Conservation (phyloP, 2,329 filamentous ascomycete genomes). For the Aspergillus transmontanensis region DNA sequence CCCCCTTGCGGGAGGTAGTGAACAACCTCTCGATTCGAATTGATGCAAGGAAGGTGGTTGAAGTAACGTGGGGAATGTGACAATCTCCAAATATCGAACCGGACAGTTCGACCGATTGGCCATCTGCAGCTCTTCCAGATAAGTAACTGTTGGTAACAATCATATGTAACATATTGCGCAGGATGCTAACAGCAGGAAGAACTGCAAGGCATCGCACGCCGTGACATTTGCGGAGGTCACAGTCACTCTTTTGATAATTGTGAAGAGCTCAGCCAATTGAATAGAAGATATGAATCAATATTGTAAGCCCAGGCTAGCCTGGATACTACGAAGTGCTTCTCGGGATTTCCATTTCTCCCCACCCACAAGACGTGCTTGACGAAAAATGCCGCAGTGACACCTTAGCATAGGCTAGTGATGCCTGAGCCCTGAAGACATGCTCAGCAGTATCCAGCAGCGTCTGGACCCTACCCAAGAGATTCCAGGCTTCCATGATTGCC, state of each 20-base stretch:
- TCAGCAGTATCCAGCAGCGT: neutral
- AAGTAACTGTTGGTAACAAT: neutral
- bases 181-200: neutral
- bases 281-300: neutral
- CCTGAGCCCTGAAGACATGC: neutral
- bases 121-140: neutral
- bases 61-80: constrained; percentile 2
- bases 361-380: neutral
- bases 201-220: neutral
- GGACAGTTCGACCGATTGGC: neutral
- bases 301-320: neutral
- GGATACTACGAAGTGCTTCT: neutral
- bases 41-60: neutral
- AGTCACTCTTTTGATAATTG: neutral
- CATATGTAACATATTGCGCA: neutral
- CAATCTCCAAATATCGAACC: neutral
- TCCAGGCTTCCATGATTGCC: neutral
- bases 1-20: neutral
- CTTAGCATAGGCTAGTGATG: neutral
- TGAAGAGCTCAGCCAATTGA: neutral
- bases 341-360: neutral
- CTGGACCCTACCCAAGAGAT: neutral
- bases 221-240: neutral
- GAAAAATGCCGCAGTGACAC: constrained; percentile 4
- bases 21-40: neutral